These are phyloP conservation scores for Podospora australis DNA, from an alignment of 495 filamentous ascomycete genomes.

Conservation along the genomic window DNA sequence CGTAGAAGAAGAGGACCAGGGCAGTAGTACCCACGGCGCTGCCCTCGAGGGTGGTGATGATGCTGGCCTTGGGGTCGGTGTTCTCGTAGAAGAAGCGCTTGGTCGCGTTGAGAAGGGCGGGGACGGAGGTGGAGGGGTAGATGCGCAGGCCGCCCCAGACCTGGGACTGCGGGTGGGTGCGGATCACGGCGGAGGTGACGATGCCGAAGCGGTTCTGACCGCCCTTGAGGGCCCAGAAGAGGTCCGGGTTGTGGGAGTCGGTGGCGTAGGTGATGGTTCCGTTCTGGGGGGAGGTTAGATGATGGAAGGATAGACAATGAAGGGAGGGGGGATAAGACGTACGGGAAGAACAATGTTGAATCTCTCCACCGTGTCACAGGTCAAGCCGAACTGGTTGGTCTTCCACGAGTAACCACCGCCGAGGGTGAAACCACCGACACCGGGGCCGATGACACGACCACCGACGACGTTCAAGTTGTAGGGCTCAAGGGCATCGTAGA, in stretches of 20 bases:
- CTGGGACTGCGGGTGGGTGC: conserved; percentile 33
- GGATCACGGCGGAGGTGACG: conserved; percentile 44
- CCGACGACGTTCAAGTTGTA: conserved; percentile 20
- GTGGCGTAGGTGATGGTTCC: conserved; percentile 19
- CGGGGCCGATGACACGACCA: conserved; percentile 20
- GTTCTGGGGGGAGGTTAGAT: conserved; percentile 9
- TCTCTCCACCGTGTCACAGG: conserved; percentile 17
- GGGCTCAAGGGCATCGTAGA: conserved; percentile 12
- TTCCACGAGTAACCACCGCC: conserved; percentile 28
- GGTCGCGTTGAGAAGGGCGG: conserved; percentile 46
- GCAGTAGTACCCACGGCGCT: conserved; percentile 44
- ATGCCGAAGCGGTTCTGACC: conserved; percentile 46
- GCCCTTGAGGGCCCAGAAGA: conserved; percentile 54
- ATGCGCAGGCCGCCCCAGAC: conserved; percentile 41
- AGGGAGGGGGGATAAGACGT: not conserved
- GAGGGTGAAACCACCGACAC: conserved; percentile 23
- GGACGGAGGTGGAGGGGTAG: conserved; percentile 20
- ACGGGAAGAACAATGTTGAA: conserved; percentile 22
- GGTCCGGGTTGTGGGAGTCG: conserved; percentile 34
- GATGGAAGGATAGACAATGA: not conserved
- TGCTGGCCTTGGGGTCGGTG: conserved; percentile 35
- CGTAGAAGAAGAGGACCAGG: conserved; percentile 52
- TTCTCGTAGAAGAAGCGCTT: conserved; percentile 42
- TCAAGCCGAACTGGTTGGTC: conserved; percentile 25
- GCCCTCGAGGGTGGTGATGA: conserved; percentile 47